A percentile compares a stretch with the other conserved stretches of the same genome.
Conservation (phyloP, 495 filamentous ascomycete genomes). For the Trichoderma virens region DNA sequence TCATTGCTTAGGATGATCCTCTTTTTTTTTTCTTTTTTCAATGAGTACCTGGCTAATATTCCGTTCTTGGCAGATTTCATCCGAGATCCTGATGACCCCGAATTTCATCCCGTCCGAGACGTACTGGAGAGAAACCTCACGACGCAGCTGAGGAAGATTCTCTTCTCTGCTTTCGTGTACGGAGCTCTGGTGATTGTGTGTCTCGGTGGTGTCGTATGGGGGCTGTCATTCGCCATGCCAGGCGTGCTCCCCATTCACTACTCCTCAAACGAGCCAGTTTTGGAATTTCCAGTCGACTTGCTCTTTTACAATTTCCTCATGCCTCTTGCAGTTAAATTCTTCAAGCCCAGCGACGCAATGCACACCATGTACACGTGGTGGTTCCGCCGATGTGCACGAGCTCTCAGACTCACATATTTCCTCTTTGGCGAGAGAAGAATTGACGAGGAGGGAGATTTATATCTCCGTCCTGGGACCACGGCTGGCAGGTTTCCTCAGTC, state of each 20-base stretch:
- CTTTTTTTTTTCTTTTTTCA: background rate
- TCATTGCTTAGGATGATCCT: background rate
- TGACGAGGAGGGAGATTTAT: constrained; percentile 70
- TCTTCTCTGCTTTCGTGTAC: constrained; percentile 92
- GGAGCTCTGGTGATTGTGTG: constrained; percentile 88
- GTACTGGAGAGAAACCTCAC: constrained; percentile 89
- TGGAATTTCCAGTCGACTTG: constrained; percentile 91
- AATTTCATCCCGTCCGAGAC: constrained; percentile 95
- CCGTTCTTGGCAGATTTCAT: constrained; percentile 68
- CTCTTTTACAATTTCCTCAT: constrained; percentile 95
- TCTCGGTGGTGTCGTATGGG: constrained; percentile 93
- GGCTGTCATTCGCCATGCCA: constrained; percentile 56
- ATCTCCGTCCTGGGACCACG: constrained; percentile 17
- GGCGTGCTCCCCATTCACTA: constrained; percentile 84
- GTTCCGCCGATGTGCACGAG: constrained; percentile 80
- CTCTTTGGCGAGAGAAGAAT: constrained; percentile 73
- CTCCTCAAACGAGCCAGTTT: constrained; percentile 79
- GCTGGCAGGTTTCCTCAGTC: constrained; percentile 24
- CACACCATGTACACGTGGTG: constrained; percentile 89
- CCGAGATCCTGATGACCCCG: constrained; percentile 95
- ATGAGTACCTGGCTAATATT: constrained; percentile 20
- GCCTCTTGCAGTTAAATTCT: constrained; percentile 70
- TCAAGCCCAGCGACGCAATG: constrained; percentile 76
- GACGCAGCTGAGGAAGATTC: constrained; percentile 91
- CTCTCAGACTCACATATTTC: constrained; percentile 79